A percentile compares a stretch with the other conserved stretches of the same genome.
phyloP scores from a whole-genome alignment of 768 basidiomycete species.

The Termitomyces eurrhizus region DNA sequence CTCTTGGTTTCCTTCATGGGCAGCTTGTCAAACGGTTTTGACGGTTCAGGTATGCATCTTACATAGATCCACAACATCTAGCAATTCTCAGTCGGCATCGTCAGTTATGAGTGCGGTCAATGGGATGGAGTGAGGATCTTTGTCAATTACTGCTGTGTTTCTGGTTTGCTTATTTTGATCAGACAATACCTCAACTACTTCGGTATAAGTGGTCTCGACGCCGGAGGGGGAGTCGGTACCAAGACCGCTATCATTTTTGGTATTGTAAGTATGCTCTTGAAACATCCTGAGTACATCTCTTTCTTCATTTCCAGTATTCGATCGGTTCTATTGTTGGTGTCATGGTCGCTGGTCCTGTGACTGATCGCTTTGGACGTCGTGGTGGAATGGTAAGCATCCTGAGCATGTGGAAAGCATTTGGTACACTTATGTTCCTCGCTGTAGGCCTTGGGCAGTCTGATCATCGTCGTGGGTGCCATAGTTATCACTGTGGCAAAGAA shows the following conservation, averaged over 20 bases:
- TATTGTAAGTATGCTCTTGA: slow-evolving; percentile 27
- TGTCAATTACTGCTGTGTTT: neutral
- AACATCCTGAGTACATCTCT: neutral
- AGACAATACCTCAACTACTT: slow-evolving; percentile 41
- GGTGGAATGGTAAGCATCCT: slow-evolving; percentile 34
- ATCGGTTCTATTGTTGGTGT: slow-evolving; percentile 39
- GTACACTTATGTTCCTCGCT: neutral
- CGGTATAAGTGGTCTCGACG: slow-evolving; percentile 31
- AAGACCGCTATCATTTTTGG: slow-evolving; percentile 42
- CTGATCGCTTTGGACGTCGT: slow-evolving; percentile 39
- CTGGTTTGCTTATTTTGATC: neutral
- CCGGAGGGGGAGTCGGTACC: slow-evolving; percentile 41
- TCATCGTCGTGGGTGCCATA: slow-evolving; percentile 39
- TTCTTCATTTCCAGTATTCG: slow-evolving; percentile 28
- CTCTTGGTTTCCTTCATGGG: slow-evolving; percentile 42
- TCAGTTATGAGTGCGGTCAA: slow-evolving; percentile 45
- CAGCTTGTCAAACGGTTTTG: slow-evolving; percentile 43
- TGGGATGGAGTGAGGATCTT: slow-evolving; percentile 37
- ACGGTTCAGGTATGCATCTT: slow-evolving; percentile 35
- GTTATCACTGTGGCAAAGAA: slow-evolving; percentile 42
- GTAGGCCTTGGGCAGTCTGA: slow-evolving; percentile 35
- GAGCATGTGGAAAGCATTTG: neutral
- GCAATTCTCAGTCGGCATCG: neutral
- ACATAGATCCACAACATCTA: neutral
- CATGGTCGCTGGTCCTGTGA: slow-evolving; percentile 35